Evolutionary conservation across 2,329 filamentous ascomycete genomes (phyloP).

Genomic region (Fusarium phyllophilum): DNA sequence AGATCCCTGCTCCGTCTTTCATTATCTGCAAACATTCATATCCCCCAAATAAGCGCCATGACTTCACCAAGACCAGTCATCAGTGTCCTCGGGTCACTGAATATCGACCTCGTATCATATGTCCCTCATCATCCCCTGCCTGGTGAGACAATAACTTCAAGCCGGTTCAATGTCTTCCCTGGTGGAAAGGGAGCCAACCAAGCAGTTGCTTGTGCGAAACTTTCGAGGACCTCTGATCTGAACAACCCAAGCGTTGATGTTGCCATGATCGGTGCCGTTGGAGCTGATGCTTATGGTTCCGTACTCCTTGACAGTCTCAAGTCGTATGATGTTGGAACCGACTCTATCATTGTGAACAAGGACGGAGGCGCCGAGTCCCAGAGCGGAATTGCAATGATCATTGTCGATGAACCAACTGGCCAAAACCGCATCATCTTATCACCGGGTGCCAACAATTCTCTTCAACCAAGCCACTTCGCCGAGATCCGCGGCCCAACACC

Average conservation of each 20-base stretch:
- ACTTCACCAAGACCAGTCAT: slow-evolving; percentile 57
- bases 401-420: slow-evolving; percentile 78
- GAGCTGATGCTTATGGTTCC: slow-evolving; percentile 72
- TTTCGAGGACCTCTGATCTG: slow-evolving; percentile 66
- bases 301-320: slow-evolving; percentile 67
- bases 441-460: slow-evolving; percentile 73
- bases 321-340: slow-evolving; percentile 69
- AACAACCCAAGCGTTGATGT: slow-evolving; percentile 56
- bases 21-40: background rate
- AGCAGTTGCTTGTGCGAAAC: slow-evolving; percentile 85
- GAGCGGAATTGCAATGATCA: slow-evolving; percentile 75
- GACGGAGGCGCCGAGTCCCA: slow-evolving; percentile 58
- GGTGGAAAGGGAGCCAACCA: slow-evolving; percentile 98
- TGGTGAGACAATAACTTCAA: slow-evolving; percentile 88
- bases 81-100: slow-evolving; percentile 89
- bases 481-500: slow-evolving; percentile 54
- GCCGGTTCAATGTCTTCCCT: slow-evolving; percentile 79
- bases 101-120: slow-evolving; percentile 91
- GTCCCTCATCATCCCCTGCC: slow-evolving; percentile 85
- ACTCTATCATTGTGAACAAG: slow-evolving; percentile 57
- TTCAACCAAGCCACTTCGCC: slow-evolving; percentile 52
- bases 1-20: background rate
- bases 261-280: slow-evolving; percentile 81
- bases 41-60: background rate
- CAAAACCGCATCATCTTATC: slow-evolving; percentile 81